Evolutionary conservation across 257 asterid genomes (phyloP).

Genomic region (Paulownia fortunei): DNA sequence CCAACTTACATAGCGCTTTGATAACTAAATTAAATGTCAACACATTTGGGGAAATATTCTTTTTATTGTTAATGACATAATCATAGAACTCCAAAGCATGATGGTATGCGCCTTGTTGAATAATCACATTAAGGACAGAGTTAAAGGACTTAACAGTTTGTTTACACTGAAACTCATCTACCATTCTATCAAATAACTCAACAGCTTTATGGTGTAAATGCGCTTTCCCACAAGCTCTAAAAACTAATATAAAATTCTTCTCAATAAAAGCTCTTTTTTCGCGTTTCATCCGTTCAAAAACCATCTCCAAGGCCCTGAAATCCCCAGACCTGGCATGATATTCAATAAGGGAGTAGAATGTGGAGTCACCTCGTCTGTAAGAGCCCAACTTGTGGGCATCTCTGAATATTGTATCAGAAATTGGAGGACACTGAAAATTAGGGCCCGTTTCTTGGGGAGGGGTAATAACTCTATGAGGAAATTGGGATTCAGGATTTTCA

Average conservation of each 20-base stretch:
- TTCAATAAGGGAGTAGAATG: slow-evolving; percentile 77
- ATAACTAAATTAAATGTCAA: slow-evolving; percentile 82
- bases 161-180: slow-evolving; percentile 70
- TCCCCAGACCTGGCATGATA: slow-evolving; percentile 66
- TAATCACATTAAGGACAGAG: slow-evolving; percentile 79
- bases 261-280: slow-evolving; percentile 73
- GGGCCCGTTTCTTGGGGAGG: slow-evolving; percentile 21
- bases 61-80: slow-evolving; percentile 42
- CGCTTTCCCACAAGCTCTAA: slow-evolving; percentile 83
- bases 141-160: slow-evolving; percentile 84
- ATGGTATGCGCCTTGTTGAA: slow-evolving; percentile 59
- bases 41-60: slow-evolving; percentile 57
- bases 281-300: slow-evolving; percentile 69
- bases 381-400: slow-evolving; percentile 61
- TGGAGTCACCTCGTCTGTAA: slow-evolving; percentile 80
- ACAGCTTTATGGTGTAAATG: slow-evolving; percentile 65
- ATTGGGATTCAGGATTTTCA: slow-evolving; percentile 21
- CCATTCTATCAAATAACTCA: slow-evolving; percentile 71
- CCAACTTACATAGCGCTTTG: slow-evolving; percentile 73
- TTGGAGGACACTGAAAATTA: slow-evolving; percentile 42
- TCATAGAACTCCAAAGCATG: slow-evolving; percentile 74
- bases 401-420: slow-evolving; percentile 60
- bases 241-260: slow-evolving; percentile 66
- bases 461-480: background rate
- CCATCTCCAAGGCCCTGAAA: slow-evolving; percentile 69